A percentile compares a stretch with the other conserved stretches of the same genome.
Evolutionary conservation across 2,329 filamentous ascomycete genomes (phyloP).

Genomic region (Aspergillus felis): DNA sequence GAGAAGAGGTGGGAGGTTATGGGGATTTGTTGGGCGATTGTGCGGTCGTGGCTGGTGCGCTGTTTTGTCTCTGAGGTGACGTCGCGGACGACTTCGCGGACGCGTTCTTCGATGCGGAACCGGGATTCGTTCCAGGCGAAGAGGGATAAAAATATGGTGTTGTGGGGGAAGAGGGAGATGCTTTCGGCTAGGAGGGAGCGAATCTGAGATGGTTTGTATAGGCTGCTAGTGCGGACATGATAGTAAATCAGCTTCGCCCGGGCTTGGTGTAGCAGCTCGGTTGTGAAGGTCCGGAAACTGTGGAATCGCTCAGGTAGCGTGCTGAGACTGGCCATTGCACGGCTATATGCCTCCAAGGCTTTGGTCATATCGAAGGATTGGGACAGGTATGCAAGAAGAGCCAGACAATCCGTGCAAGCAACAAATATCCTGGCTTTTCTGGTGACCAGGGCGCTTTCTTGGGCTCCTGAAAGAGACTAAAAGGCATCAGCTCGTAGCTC

Average conservation of each 20-base stretch:
- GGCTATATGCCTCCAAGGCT: slow-evolving; percentile 37
- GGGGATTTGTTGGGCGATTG: slow-evolving; percentile 17
- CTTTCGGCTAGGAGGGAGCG: slow-evolving; percentile 60
- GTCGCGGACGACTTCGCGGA: slow-evolving; percentile 60
- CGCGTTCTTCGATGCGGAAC: slow-evolving; percentile 70
- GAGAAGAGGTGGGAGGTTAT: slow-evolving; percentile 53
- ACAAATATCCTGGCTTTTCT: slow-evolving; percentile 49
- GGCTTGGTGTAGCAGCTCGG: slow-evolving; percentile 66
- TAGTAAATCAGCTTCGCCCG: slow-evolving; percentile 63
- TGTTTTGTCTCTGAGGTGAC: slow-evolving; percentile 21
- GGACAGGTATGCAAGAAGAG: slow-evolving; percentile 65
- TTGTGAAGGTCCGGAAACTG: slow-evolving; percentile 28
- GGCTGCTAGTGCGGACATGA: slow-evolving; percentile 59
- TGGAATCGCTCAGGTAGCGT: slow-evolving; percentile 40
- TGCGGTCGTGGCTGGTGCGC: slow-evolving; percentile 7
- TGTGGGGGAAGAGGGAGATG: slow-evolving; percentile 64
- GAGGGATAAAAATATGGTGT: slow-evolving; percentile 69
- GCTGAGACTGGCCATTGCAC: slow-evolving; percentile 43
- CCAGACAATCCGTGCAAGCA: slow-evolving; percentile 58
- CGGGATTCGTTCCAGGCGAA: slow-evolving; percentile 71
- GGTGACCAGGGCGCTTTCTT: slow-evolving; percentile 55
- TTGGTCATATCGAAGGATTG: slow-evolving; percentile 28
- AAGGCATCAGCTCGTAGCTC: slow-evolving; percentile 45
- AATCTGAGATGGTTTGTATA: slow-evolving; percentile 65
- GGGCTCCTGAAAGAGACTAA: slow-evolving; percentile 52